Conservation (phyloP, 495 filamentous ascomycete species). For the Aspergillus asperescens region DNA sequence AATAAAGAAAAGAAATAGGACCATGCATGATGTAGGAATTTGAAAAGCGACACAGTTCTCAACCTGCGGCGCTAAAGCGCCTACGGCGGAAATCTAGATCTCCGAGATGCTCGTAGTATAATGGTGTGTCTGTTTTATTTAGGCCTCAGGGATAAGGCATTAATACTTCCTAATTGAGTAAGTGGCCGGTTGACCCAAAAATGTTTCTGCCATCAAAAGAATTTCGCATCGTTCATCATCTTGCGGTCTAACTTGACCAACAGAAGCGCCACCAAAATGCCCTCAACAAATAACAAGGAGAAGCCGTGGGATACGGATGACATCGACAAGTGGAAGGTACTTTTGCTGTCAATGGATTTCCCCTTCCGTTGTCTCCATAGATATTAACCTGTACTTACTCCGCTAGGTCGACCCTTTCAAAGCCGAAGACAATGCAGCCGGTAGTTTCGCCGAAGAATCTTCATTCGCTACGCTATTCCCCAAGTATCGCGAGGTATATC, state of each 20-base stretch:
- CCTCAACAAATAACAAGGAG: constrained; percentile 86
- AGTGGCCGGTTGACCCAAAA: constrained; percentile 34
- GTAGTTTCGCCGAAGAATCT: constrained; percentile 88
- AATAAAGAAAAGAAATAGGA: background rate
- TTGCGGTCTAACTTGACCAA: constrained; percentile 6
- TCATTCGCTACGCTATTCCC: constrained; percentile 90
- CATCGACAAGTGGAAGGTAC: constrained; percentile 93
- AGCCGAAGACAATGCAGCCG: constrained; percentile 74
- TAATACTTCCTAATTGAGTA: constrained; percentile 23
- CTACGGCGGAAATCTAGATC: constrained; percentile 3
- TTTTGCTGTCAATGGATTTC: background rate
- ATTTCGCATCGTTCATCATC: constrained; percentile 21
- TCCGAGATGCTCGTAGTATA: no score
- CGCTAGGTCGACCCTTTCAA: constrained; percentile 73
- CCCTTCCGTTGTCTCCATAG: constrained; percentile 1
- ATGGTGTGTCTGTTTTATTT: background rate
- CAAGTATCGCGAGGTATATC: constrained; percentile 93
- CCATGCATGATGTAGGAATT: background rate
- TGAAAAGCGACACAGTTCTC: no score
- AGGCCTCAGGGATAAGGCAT: constrained; percentile 17
- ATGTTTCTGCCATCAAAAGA: constrained; percentile 32
- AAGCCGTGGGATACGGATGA: constrained; percentile 98
- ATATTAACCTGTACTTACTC: constrained; percentile 14
- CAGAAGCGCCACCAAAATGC: constrained; percentile 53
- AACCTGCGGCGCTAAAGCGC: constrained; percentile 20